Percentiles rank a stretch among this genome's conserved stretches.
phyloP scores from a whole-genome alignment of 2,329 filamentous ascomycete species.

The Passalora sequoiae region DNA sequence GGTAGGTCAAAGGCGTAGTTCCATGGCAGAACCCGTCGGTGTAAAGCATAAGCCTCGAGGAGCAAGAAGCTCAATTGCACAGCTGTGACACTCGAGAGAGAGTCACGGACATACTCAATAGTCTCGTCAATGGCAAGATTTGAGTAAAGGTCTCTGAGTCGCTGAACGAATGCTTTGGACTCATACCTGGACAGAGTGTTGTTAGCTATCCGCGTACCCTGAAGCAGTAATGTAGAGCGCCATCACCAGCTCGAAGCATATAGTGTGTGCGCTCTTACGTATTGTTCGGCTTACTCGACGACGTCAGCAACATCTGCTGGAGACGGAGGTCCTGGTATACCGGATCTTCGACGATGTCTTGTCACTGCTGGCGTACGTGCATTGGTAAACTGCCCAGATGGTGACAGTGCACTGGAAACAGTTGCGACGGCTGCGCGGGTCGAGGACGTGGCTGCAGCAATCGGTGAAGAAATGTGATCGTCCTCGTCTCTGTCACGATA shows the following conservation, averaged over 20 bases:
- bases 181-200: too few relatives aligned
- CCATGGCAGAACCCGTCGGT: conserved; percentile 65
- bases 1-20: conserved; percentile 70
- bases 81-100: conserved; percentile 65
- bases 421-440: conserved; percentile 14
- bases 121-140: conserved; percentile 62
- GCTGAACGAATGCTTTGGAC: conserved; percentile 60
- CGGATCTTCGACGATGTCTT: conserved; percentile 17
- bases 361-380: conserved; percentile 27
- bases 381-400: conserved; percentile 20
- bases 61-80: conserved; percentile 64
- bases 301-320: conserved; percentile 71
- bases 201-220: too few relatives aligned
- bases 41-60: conserved; percentile 66
- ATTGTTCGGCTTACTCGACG: too few relatives aligned
- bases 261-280: too few relatives aligned
- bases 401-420: conserved; percentile 12
- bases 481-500: conserved; percentile 18
- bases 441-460: conserved; percentile 18
- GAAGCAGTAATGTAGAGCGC: too few relatives aligned
- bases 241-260: too few relatives aligned
- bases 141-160: conserved; percentile 59
- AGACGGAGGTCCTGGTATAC: conserved; percentile 61
- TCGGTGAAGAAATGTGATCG: background rate
- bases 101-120: conserved; percentile 62